These are phyloP conservation scores for Platismatia glauca DNA, from an alignment of 495 filamentous ascomycete genomes.

Conservation along the genomic window DNA sequence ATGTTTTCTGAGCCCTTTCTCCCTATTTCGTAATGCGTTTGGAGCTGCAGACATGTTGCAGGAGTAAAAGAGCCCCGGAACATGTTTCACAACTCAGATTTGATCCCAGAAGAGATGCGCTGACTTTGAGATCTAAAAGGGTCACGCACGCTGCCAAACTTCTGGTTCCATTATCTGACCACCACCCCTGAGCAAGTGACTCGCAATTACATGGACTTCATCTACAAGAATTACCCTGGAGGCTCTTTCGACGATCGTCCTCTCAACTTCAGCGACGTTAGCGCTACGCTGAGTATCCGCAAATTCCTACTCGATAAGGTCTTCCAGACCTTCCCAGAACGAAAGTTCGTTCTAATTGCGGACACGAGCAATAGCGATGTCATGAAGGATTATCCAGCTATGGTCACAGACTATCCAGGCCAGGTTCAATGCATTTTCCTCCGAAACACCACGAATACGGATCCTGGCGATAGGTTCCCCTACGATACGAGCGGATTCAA, in stretches of 20 bases:
- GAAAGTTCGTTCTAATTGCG: conserved; percentile 66
- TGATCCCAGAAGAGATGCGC: too few species aligned
- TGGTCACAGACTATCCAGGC: conserved; percentile 53
- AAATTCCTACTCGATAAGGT: conserved; percentile 57
- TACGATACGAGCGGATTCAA: conserved; percentile 68
- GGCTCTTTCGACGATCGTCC: conserved; percentile 69
- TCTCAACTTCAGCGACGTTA: conserved; percentile 67
- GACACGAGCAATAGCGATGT: conserved; percentile 73
- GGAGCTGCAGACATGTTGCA: too few species aligned
- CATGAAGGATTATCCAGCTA: conserved; percentile 60
- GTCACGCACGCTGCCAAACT: conserved; percentile 47
- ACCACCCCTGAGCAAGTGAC: conserved; percentile 76
- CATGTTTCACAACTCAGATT: too few species aligned
- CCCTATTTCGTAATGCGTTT: too few species aligned
- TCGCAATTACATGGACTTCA: conserved; percentile 72
- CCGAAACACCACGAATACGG: conserved; percentile 63
- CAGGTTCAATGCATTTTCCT: conserved; percentile 74
- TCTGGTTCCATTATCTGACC: conserved; percentile 78
- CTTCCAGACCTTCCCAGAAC: conserved; percentile 64
- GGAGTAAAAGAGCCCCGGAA: too few species aligned
- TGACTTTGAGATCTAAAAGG: too few species aligned
- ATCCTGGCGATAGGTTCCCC: conserved; percentile 52
- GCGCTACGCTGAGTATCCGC: conserved; percentile 61
- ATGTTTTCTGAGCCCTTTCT: too few species aligned
- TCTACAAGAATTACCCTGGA: conserved; percentile 61